These are phyloP conservation scores for Paramecium primaurelia DNA, from an alignment of 73 alveolate species.

Conservation along the genomic window DNA sequence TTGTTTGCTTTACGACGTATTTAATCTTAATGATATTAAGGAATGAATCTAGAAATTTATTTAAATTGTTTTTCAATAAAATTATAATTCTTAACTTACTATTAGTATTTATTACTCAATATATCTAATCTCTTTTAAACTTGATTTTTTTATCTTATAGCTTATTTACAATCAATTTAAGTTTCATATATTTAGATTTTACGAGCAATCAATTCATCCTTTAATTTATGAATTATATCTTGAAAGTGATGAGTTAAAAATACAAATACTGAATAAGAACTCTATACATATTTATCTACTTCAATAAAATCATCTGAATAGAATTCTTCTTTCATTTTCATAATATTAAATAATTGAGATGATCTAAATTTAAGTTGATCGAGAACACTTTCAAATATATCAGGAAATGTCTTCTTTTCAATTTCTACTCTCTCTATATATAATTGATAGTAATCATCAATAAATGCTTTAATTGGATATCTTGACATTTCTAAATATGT, in stretches of 20 bases:
- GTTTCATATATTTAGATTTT: constrained; percentile 11
- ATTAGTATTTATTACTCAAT: background rate
- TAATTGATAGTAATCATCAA: constrained; percentile 15
- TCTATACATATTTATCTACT: background rate
- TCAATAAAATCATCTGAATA: background rate
- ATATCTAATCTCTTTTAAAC: background rate
- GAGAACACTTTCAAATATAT: background rate
- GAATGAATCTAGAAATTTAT: background rate
- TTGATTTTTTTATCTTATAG: background rate
- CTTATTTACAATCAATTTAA: constrained; percentile 2
- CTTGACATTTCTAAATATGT: constrained; percentile 31
- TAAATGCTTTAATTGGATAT: background rate
- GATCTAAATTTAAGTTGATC: background rate
- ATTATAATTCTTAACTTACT: background rate
- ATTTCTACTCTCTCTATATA: background rate
- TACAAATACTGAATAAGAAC: background rate
- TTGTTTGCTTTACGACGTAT: background rate
- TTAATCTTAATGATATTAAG: constrained; percentile 6
- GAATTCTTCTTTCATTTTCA: constrained; percentile 18
- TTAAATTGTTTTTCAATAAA: background rate
- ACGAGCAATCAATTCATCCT: constrained; percentile 16
- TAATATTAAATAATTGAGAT: background rate
- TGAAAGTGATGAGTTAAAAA: background rate
- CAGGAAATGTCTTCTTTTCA: background rate
- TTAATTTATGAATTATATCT: background rate